phyloP scores from a whole-genome alignment of 2,329 filamentous ascomycete species.

The Amauroascus verrucosus region DNA sequence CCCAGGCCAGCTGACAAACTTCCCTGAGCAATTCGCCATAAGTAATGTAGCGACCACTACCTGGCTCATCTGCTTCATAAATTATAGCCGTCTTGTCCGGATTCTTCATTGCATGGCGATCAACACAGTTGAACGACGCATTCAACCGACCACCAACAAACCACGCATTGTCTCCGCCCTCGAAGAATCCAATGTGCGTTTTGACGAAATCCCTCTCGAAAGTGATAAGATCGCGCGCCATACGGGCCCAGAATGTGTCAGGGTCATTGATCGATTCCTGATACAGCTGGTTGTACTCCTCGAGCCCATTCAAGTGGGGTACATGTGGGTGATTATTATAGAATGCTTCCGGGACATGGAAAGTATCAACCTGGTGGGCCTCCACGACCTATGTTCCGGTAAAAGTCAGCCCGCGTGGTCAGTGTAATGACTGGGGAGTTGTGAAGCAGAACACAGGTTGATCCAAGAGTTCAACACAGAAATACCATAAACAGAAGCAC shows the following conservation, averaged over 20 bases:
- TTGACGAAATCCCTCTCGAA: conserved; percentile 92
- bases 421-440: neutral
- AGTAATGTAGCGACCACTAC: conserved; percentile 77
- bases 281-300: conserved; percentile 55
- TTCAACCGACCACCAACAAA: conserved; percentile 90
- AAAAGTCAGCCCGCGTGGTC: conserved; percentile 1
- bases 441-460: neutral
- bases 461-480: neutral
- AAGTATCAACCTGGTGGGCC: conserved; percentile 41
- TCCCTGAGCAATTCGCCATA: conserved; percentile 89
- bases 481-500: neutral
- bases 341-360: conserved; percentile 49
- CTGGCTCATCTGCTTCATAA: conserved; percentile 91
- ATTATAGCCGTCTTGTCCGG: conserved; percentile 92
- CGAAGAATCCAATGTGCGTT: conserved; percentile 65
- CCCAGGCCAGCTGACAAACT: conserved; percentile 77
- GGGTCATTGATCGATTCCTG: conserved; percentile 83
- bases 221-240: conserved; percentile 77
- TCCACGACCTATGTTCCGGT: conserved; percentile 31
- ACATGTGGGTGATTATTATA: conserved; percentile 50
- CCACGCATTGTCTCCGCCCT: conserved; percentile 79
- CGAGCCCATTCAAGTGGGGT: conserved; percentile 49
- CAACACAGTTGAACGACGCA: conserved; percentile 93
- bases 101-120: conserved; percentile 91
- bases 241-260: conserved; percentile 76